Evolutionary conservation across 2,329 filamentous ascomycete genomes (phyloP), one percentile per base, ranked within the genome.

Genomic region (Diaporthe batatas): DNA sequence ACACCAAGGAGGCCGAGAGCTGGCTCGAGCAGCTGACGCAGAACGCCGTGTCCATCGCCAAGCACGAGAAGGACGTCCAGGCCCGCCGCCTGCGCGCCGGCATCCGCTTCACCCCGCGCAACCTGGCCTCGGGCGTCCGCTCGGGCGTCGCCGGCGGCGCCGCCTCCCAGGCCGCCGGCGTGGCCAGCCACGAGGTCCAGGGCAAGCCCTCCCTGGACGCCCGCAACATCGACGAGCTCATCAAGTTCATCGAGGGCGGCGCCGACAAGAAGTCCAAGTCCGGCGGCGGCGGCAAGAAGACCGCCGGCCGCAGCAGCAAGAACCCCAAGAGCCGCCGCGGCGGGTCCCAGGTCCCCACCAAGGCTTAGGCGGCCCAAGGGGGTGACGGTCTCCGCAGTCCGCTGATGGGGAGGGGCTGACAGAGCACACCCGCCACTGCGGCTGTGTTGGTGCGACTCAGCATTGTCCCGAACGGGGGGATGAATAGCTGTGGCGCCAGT

Each of bases 21-120:
- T 99, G 96, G 96, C 90, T 98, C 32, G 94, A 98, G 83, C 95
- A 98, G 83, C 90, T 99, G 73, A 98, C 96, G 0, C 94, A 97
- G 83, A 98, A 97, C 79, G 96, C 96, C 57, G 96, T 99, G 53
- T 93, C 91, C 44, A 95, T 98, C 77, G 96, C 95, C 67, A 98
- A 97, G 86, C 95, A 97, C 79, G 93, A 94, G 74, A 97, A 98
- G 85, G 93, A 96, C 76, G 87, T 94, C 49, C 92, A 96, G 82
- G 91, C 91, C 62, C 91, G 92, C 71, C 90, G 93, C 74, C 87
- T 95, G 55, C 91, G 92, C 74, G 88, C 92, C 11, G 89, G 68
- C 44, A 92, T 95, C 76, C 88, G 90, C 71, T 90, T 96, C 79
- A 91, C 90, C 25, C 86, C 91, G 32, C 87, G 89, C 54, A 89